Evolutionary conservation across 257 asterid genomes (phyloP).

Genomic region (Solanum bukasovii): DNA sequence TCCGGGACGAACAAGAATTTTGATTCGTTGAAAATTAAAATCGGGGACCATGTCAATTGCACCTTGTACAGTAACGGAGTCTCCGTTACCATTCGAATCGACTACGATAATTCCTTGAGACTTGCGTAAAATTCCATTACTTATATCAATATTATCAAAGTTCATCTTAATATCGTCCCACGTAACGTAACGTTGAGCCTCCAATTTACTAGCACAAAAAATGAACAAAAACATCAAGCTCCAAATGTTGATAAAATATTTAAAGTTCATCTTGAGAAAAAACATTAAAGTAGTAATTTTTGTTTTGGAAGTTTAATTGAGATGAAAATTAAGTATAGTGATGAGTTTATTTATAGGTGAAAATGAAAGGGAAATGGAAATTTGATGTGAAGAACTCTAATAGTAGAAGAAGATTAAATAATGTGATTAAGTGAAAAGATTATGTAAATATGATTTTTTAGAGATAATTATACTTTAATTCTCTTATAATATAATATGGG

Average conservation of each 20-base stretch:
- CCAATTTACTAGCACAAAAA: background rate
- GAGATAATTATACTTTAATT: background rate
- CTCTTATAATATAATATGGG: background rate
- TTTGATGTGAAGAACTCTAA: background rate
- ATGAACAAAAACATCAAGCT: background rate
- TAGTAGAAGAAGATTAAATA: background rate
- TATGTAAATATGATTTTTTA: background rate
- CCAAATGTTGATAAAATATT: background rate
- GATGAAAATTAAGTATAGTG: background rate
- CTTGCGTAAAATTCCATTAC: background rate
- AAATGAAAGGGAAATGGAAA: background rate
- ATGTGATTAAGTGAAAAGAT: background rate
- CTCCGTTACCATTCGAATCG: slow-evolving; percentile 45
- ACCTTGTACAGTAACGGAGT: slow-evolving; percentile 67
- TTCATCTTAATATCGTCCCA: slow-evolving; percentile 53
- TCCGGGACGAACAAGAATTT: slow-evolving; percentile 58
- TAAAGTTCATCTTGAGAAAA: background rate
- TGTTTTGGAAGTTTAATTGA: background rate
- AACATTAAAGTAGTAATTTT: background rate
- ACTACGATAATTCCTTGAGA: slow-evolving; percentile 30
- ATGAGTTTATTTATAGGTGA: background rate
- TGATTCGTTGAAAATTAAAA: slow-evolving; percentile 30
- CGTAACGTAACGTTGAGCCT: slow-evolving; percentile 14
- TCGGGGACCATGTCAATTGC: slow-evolving; percentile 69
- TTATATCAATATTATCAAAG: background rate